Conservation (phyloP, 495 filamentous ascomycete genomes). For the Aspergillus mulundensis region DNA sequence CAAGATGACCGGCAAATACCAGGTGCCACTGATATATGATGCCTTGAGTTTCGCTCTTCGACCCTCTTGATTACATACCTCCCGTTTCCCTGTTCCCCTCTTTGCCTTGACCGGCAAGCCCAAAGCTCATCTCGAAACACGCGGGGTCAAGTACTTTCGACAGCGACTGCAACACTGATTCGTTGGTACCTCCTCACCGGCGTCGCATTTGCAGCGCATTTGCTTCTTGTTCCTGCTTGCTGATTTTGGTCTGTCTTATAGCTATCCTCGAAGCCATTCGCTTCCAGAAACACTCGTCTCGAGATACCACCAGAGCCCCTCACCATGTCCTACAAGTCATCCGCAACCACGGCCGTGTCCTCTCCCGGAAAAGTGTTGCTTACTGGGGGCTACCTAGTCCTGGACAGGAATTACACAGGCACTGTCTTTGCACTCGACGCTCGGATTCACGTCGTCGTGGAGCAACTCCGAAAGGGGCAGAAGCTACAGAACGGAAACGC, state of each 20-base stretch:
- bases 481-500: slow-evolving; percentile 10
- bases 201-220: too few relatives aligned
- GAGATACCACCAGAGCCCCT: neutral
- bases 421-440: slow-evolving; percentile 94
- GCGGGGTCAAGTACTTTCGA: slow-evolving; percentile 2
- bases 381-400: slow-evolving; percentile 89
- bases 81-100: neutral
- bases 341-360: slow-evolving; percentile 61
- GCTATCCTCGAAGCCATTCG: neutral
- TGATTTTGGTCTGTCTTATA: neutral
- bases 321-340: slow-evolving; percentile 15
- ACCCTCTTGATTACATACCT: neutral
- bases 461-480: slow-evolving; percentile 43
- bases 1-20: neutral
- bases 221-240: neutral
- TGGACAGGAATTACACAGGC: slow-evolving; percentile 82
- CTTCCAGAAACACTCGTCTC: neutral
- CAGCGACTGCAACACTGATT: neutral
- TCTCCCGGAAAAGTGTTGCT: slow-evolving; percentile 95
- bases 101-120: neutral
- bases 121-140: neutral
- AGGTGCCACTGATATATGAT: neutral
- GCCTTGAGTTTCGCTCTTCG: neutral
- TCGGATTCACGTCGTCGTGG: slow-evolving; percentile 80
- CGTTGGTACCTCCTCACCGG: neutral